Percentiles rank a stretch among this genome's conserved stretches.
phyloP scores from a whole-genome alignment of 1,284 basidiomycete species.

The Heterobasidion parviporum region DNA sequence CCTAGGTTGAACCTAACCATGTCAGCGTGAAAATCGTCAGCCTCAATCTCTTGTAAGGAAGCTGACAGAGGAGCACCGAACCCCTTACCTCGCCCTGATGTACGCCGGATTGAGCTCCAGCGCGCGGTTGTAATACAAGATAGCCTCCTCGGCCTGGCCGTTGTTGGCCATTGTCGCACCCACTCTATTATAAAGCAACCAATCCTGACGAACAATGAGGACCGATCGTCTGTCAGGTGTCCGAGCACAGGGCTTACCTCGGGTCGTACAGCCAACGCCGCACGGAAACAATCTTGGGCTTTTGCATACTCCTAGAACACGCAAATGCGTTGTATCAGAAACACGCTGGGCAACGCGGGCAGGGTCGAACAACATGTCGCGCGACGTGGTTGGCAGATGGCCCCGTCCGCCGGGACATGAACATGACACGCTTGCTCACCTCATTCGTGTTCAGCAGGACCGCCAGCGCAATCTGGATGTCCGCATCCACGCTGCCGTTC shows the following conservation, averaged over 20 bases:
- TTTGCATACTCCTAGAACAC: constrained; percentile 72
- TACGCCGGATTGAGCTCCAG: constrained; percentile 89
- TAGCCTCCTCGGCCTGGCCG: constrained; percentile 76
- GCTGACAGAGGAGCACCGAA: constrained; percentile 8
- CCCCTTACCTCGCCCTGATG: constrained; percentile 77
- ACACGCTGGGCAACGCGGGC: no score
- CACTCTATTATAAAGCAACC: constrained; percentile 92
- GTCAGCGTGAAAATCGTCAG: no score
- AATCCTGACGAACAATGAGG: constrained; percentile 55
- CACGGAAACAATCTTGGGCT: constrained; percentile 90
- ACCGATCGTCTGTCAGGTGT: not conserved
- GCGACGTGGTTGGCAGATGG: no score
- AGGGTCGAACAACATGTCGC: no score
- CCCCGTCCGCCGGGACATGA: not conserved
- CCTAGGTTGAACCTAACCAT: constrained; percentile 81
- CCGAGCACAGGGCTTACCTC: constrained; percentile 50
- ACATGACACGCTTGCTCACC: constrained; percentile 31
- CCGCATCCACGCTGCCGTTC: constrained; percentile 71
- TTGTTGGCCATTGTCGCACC: constrained; percentile 95
- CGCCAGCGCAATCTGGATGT: constrained; percentile 93
- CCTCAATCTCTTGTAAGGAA: no score
- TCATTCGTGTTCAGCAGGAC: constrained; percentile 90
- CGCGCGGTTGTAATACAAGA: constrained; percentile 87
- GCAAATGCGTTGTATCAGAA: not conserved
- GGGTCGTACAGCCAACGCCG: constrained; percentile 83